A percentile compares a stretch with the other conserved stretches of the same genome.
phyloP scores from a whole-genome alignment of 2,329 filamentous ascomycete genomes.

The Colletotrichum limetticola region DNA sequence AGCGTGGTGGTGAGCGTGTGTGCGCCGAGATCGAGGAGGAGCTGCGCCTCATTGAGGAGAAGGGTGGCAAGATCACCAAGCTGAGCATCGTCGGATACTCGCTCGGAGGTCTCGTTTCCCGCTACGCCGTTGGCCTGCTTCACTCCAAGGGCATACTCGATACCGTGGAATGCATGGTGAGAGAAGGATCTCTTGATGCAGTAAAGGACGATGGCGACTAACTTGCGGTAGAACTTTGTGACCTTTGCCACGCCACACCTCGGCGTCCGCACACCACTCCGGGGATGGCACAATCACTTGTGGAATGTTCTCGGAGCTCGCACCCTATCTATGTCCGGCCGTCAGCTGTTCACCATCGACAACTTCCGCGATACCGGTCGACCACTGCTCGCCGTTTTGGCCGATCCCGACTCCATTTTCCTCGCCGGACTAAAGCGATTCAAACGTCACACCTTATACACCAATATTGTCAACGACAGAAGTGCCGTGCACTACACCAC shows the following conservation, averaged over 20 bases:
- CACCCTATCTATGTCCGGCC: conserved; percentile 83
- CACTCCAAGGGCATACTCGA: conserved; percentile 85
- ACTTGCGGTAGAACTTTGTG: conserved; percentile 78
- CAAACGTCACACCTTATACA: conserved; percentile 80
- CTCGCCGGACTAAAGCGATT: conserved; percentile 82
- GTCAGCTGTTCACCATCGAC: conserved; percentile 90
- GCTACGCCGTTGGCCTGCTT: conserved; percentile 88
- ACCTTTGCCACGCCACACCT: conserved; percentile 90
- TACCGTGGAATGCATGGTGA: conserved; percentile 79
- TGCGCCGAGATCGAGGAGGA: conserved; percentile 75
- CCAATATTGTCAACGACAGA: conserved; percentile 88
- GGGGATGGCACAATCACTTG: conserved; percentile 72
- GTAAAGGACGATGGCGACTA: neutral
- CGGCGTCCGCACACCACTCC: conserved; percentile 77
- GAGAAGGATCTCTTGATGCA: conserved; percentile 32
- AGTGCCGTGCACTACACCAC: conserved; percentile 88
- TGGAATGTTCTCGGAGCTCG: conserved; percentile 89
- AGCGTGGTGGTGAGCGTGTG: conserved; percentile 74
- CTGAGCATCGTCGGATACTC: conserved; percentile 92
- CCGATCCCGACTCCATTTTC: conserved; percentile 87
- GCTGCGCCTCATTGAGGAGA: conserved; percentile 63
- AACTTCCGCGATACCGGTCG: conserved; percentile 84
- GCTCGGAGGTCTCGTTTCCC: conserved; percentile 84
- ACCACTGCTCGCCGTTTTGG: conserved; percentile 82
- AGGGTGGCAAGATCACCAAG: conserved; percentile 79